Evolutionary conservation across 257 asterid genomes (phyloP), one percentile per base, ranked within the genome.

Genomic region (Solanum dulcamara): DNA sequence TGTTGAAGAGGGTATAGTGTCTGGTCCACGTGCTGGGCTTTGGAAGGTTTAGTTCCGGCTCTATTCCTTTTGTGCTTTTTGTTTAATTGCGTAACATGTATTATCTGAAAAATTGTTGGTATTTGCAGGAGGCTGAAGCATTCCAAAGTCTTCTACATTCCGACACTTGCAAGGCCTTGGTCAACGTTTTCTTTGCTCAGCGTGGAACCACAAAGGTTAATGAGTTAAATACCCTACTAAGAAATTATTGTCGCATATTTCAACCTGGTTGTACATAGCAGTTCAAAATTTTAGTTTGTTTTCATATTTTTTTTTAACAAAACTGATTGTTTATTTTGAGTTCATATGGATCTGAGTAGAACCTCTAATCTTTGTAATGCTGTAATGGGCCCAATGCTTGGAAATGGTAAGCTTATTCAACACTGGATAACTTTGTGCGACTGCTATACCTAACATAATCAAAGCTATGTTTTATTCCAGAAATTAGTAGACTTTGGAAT

Each of bases 141-240:
- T 97, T 97, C 80, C 97, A 94, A 89, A 75, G 83, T 83, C 97
- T 97, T 60, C 86, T 97, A 84, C 91, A 92, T 86, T 91, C 98
- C 2, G 98, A 95, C 80, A 92, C 99, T 62, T 93, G 98, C 95
- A 97, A 88, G 94, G 92, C 98, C 90, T 93, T 97, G 92, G 98
- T 97, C 88, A 97, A 95, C 81, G 83, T 95, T 87, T 97, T 97
- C 96, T 95, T 97, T 89, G 94, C 99, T 80, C 99, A 95, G 86
- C 98, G 99, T 87, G 98, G 96, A 84, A 97, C 99, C 66, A 91
- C 98, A 40, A 94, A 93, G 99, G 99, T 97, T 12, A 79, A 48
- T 30, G 83, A 79, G 28, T 79, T 79, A 46, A 70, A 79, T 48
- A 4, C 82, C 26, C 14, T 14, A 75, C 60, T 24, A 14, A 24